A percentile compares a stretch with the other conserved stretches of the same genome.
Conservation (phyloP, 805 yeast species). For the Saccharomyces cerevisiae region DNA sequence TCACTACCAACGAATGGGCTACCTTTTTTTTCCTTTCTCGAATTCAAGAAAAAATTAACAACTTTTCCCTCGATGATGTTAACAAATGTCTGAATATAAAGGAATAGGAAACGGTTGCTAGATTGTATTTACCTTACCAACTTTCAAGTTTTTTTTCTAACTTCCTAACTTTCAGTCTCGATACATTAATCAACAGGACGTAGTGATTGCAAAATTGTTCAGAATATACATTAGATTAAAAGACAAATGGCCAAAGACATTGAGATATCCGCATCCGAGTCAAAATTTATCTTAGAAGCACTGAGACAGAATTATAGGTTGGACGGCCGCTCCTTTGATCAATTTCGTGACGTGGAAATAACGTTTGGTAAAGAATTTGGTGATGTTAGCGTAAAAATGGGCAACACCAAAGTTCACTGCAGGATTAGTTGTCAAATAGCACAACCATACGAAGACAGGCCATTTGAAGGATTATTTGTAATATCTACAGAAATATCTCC, state of each 20-base stretch:
- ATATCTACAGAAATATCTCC: conserved; percentile 83
- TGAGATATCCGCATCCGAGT: conserved; percentile 58
- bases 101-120: background rate
- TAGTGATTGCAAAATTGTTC: background rate
- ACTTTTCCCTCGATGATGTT: background rate
- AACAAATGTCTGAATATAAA: background rate
- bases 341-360: conserved; percentile 60
- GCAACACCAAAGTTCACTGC: conserved; percentile 47
- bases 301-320: conserved; percentile 54
- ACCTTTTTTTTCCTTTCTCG: background rate
- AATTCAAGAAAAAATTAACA: background rate
- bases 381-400: conserved; percentile 68
- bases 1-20: background rate
- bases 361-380: conserved; percentile 67
- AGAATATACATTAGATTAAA: background rate
- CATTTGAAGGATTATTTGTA: conserved; percentile 83
- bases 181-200: background rate
- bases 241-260: conserved; percentile 50
- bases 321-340: conserved; percentile 61
- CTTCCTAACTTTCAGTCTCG: background rate
- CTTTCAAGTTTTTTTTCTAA: background rate
- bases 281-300: conserved; percentile 51
- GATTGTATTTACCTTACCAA: background rate
- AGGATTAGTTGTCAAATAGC: conserved; percentile 66
- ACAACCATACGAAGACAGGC: conserved; percentile 81